Evolutionary conservation across 2,329 filamentous ascomycete genomes (phyloP), one percentile per base, ranked within the genome.

Genomic region (Xylaria sp.): DNA sequence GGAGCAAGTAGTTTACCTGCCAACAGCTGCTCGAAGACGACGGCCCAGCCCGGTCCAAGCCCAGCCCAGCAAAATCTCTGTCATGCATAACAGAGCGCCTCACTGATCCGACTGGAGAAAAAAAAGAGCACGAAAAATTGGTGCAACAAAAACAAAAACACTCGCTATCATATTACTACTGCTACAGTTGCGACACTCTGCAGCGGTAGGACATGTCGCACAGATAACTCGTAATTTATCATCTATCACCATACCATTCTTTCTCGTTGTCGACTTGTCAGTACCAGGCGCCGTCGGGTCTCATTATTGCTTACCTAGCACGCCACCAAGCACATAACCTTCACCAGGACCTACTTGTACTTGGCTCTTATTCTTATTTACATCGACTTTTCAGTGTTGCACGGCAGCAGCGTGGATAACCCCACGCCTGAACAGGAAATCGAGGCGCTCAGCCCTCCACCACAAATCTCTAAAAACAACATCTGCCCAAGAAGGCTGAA

Each of bases 391-490:
- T 47, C 42, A 55, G 12, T 36, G 53, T 30, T 61, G 24, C 53
- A 39, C 30, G 24, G 34, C 34, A 36, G 34, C 34, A 36, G 11
- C 34, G 34, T 6, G 50, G 50, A 51, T 50, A 66, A 27, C 51
- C 65, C 61, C 65, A 69, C 61, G 45, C 69, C 67, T 60, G 59
- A 59, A 61, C 24, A 64, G 56, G 66, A 39, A 70, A 65, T 32
- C 53, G 27, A 53, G 48, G 21, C 61, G 61, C 54, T 56, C 47
- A 64, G 54, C 66, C 69, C 47, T 27, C 67, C 60, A 67, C 48
- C 48, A 67, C 63, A 62, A 42, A 14, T 62, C 64, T 64, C 63
- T 62, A 69, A 64, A 71, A 61, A 69, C 59, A 66, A 58, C 19
- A 34, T 47, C 30, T 36, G n/a, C 30, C 27, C 36, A 36, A 60